Evolutionary conservation across 1,139 yeast genomes (phyloP).

Genomic region (Taphrina sp.): DNA sequence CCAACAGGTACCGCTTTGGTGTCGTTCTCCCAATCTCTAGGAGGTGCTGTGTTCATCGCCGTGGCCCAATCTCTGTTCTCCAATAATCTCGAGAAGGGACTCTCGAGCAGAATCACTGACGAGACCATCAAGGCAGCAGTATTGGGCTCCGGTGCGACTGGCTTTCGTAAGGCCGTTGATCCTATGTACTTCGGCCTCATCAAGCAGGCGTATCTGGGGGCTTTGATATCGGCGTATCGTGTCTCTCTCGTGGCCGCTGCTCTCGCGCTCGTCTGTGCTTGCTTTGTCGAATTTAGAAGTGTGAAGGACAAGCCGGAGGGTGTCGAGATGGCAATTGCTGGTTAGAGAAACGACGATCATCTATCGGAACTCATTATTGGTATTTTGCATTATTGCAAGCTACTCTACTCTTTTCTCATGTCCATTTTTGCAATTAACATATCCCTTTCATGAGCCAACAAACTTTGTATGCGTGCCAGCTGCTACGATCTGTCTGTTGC

Average conservation of each 20-base stretch:
- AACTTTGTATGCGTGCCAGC: constrained; percentile 8
- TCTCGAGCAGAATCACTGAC: constrained; percentile 3
- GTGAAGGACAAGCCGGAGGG: constrained; percentile 20
- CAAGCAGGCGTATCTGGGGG: constrained; percentile 14
- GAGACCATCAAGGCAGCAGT: constrained; percentile 1
- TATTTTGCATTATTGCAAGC: too few relatives aligned
- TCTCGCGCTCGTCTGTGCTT: constrained; percentile 11
- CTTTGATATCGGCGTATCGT: constrained; percentile 6
- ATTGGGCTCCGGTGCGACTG: constrained; percentile 18
- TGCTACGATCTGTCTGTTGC: not conserved
- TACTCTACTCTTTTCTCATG: too few relatives aligned
- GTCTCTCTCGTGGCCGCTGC: constrained; percentile 10
- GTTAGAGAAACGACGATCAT: too few relatives aligned
- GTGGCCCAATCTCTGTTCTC: constrained; percentile 33
- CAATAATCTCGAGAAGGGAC: constrained; percentile 17
- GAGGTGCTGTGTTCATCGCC: constrained; percentile 33
- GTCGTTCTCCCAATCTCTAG: constrained; percentile 32
- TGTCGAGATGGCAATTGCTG: constrained; percentile 5
- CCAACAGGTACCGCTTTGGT: constrained; percentile 33
- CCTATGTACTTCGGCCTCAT: constrained; percentile 7
- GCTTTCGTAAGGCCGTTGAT: constrained; percentile 16
- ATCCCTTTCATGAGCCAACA: too few relatives aligned
- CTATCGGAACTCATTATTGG: too few relatives aligned
- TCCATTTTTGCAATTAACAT: too few relatives aligned
- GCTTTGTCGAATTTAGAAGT: constrained; percentile 16